These are phyloP conservation scores for Lablab purpureus DNA, from an alignment of 306 rosid species.

Conservation along the genomic window DNA sequence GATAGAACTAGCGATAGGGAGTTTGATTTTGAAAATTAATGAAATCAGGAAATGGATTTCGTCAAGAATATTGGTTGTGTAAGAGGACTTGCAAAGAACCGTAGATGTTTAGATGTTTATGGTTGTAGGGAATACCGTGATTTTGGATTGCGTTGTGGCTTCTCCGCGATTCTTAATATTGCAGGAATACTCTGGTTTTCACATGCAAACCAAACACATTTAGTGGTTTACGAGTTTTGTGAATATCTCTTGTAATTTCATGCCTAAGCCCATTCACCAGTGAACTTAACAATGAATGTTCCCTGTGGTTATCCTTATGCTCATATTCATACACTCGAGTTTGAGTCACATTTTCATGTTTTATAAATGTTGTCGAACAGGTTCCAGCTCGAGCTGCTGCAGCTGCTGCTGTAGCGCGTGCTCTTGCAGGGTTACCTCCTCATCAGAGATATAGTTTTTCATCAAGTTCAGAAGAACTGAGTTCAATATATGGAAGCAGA, in stretches of 20 bases:
- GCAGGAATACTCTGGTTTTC: neutral
- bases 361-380: slow-evolving; percentile 57
- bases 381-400: slow-evolving; percentile 97
- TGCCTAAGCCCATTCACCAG: slow-evolving; percentile 6
- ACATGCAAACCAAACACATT: neutral
- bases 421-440: slow-evolving; percentile 95
- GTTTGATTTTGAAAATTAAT: slow-evolving; percentile 9
- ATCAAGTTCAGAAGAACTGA: slow-evolving; percentile 92
- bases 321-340: slow-evolving; percentile 24
- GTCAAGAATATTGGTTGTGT: neutral
- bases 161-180: neutral
- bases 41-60: neutral
- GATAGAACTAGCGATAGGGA: neutral
- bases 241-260: slow-evolving; percentile 15
- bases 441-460: slow-evolving; percentile 84
- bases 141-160: neutral
- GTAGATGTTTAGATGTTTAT: neutral
- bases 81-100: neutral
- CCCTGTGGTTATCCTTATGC: slow-evolving; percentile 9
- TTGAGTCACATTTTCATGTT: slow-evolving; percentile 43
- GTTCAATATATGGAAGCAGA: slow-evolving; percentile 87
- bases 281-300: slow-evolving; percentile 31
- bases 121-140: slow-evolving; percentile 26
- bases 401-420: slow-evolving; percentile 98
- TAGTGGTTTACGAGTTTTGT: slow-evolving; percentile 15